These are phyloP conservation scores for Chimonanthus praecox DNA, from an alignment of 164 flowering plant species.

Conservation along the genomic window DNA sequence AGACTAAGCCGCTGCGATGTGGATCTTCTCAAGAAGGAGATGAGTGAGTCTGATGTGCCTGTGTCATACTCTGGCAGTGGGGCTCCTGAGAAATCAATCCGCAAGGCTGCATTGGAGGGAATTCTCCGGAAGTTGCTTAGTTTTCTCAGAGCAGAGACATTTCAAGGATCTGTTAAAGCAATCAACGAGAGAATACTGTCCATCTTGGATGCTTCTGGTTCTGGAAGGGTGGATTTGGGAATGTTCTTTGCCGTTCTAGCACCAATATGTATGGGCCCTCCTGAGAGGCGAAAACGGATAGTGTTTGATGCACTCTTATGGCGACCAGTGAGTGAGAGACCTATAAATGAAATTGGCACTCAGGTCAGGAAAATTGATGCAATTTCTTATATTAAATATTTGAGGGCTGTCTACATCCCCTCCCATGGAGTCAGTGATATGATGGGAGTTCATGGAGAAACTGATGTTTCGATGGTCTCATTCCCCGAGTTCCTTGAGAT, in stretches of 20 bases:
- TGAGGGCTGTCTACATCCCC: slow-evolving; percentile 80
- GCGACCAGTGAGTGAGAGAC: slow-evolving; percentile 81
- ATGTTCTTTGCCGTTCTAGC: slow-evolving; percentile 87
- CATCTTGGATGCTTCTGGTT: slow-evolving; percentile 63
- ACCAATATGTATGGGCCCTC: slow-evolving; percentile 70
- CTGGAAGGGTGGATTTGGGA: slow-evolving; percentile 87
- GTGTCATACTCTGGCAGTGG: slow-evolving; percentile 87
- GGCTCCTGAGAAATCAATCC: slow-evolving; percentile 72
- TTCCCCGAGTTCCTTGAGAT: slow-evolving; percentile 65
- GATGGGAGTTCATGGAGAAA: slow-evolving; percentile 72
- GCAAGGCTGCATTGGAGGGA: slow-evolving; percentile 78
- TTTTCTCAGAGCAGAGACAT: slow-evolving; percentile 84
- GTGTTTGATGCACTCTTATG: slow-evolving; percentile 88
- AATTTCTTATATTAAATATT: slow-evolving; percentile 50
- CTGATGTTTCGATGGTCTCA: slow-evolving; percentile 50
- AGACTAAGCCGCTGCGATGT: slow-evolving; percentile 69
- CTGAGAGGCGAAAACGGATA: slow-evolving; percentile 69
- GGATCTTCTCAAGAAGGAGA: slow-evolving; percentile 77
- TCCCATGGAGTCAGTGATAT: slow-evolving; percentile 72
- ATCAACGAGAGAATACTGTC: slow-evolving; percentile 80
- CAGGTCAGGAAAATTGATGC: slow-evolving; percentile 73
- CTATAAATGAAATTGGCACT: slow-evolving; percentile 57
- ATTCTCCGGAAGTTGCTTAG: slow-evolving; percentile 61
- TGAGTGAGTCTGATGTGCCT: slow-evolving; percentile 71
- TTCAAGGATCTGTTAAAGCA: slow-evolving; percentile 89